Evolutionary conservation across 2,329 filamentous ascomycete genomes (phyloP).

Genomic region (Lasiodiplodia theobromae): DNA sequence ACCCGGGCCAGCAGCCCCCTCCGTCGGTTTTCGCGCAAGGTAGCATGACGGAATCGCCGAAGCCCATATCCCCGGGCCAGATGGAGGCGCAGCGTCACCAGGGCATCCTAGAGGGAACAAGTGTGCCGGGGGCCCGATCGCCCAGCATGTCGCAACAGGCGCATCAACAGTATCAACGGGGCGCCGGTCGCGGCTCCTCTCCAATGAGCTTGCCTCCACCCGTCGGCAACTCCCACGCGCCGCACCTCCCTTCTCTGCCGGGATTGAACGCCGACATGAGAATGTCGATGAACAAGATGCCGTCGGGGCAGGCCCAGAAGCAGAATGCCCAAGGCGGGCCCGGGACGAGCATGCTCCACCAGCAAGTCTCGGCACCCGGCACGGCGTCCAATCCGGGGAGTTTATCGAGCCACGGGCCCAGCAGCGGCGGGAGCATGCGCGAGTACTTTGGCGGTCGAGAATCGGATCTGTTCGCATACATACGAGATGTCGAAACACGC

Average conservation of each 20-base stretch:
- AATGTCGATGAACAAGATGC: constrained; percentile 35
- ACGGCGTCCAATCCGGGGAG: constrained; percentile 58
- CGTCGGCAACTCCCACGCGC: constrained; percentile 48
- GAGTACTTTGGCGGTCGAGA: constrained; percentile 67
- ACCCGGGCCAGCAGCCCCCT: constrained; percentile 50
- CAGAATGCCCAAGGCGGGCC: constrained; percentile 38
- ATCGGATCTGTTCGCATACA: constrained; percentile 72
- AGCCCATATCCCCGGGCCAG: constrained; percentile 75
- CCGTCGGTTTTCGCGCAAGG: constrained; percentile 70
- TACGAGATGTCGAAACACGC: constrained; percentile 70
- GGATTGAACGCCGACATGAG: constrained; percentile 42
- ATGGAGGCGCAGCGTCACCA: constrained; percentile 60
- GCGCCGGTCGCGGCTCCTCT: constrained; percentile 64
- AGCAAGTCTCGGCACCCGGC: constrained; percentile 44
- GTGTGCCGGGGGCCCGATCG: constrained; percentile 64
- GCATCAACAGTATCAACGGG: constrained; percentile 66
- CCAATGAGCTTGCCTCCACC: constrained; percentile 54
- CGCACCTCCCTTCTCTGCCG: constrained; percentile 53
- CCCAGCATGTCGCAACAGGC: constrained; percentile 70
- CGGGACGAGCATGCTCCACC: constrained; percentile 50
- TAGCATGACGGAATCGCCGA: constrained; percentile 84
- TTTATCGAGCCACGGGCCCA: constrained; percentile 57
- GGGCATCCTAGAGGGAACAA: constrained; percentile 56
- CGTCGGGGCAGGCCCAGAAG: constrained; percentile 33
- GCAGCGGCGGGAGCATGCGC: constrained; percentile 66